Conservation (phyloP, 345 rosid species). For the Erysimum cheiranthoides region DNA sequence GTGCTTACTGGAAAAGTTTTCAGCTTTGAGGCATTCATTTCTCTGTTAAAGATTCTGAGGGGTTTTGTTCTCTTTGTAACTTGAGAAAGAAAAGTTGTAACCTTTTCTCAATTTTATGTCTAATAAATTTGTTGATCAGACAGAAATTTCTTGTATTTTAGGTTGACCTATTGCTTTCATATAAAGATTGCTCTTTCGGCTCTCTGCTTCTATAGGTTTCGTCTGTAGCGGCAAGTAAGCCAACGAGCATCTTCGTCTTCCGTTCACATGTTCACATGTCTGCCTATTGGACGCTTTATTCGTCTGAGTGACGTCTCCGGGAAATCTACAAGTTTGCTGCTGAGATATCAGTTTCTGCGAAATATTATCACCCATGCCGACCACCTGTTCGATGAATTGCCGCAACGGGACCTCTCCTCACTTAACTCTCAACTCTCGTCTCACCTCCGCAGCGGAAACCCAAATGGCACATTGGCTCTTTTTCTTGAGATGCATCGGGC, state of each 20-base stretch:
- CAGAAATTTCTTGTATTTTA: conserved; percentile 5
- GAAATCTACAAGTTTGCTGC: neutral
- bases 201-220: neutral
- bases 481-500: conserved; percentile 51
- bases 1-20: conserved; percentile 22
- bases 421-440: conserved; percentile 62
- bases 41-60: conserved; percentile 31
- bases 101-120: conserved; percentile 29
- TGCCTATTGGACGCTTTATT: conserved; percentile 10
- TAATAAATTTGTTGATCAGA: conserved; percentile 30
- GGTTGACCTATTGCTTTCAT: conserved; percentile 4
- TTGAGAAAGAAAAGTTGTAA: conserved; percentile 29
- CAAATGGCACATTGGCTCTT: conserved; percentile 59
- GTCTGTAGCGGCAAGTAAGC: neutral
- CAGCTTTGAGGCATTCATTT: conserved; percentile 29
- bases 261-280: conserved; percentile 37
- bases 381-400: conserved; percentile 59
- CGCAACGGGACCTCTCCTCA: conserved; percentile 50
- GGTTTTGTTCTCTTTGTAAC: conserved; percentile 32
- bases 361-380: conserved; percentile 12
- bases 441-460: conserved; percentile 49
- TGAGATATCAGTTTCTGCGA: neutral
- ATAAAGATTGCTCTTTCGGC: neutral
- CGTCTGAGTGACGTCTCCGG: conserved; percentile 9
- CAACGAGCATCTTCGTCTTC: conserved; percentile 7